phyloP scores from a whole-genome alignment of 1,284 basidiomycete species.

The Anthracocystis panici-leucophaei region DNA sequence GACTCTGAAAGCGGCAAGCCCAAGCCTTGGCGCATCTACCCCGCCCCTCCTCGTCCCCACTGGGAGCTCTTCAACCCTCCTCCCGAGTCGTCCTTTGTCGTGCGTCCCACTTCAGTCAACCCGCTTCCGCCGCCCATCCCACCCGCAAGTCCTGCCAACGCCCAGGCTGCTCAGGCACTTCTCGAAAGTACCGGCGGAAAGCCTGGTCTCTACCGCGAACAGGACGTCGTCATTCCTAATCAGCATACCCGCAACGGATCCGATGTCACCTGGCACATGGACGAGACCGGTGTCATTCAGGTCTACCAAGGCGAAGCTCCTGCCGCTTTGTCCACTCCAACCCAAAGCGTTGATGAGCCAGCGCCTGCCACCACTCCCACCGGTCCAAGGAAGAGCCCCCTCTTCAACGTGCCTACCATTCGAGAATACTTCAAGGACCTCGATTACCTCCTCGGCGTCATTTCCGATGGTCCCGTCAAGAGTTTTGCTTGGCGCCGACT shows the following conservation, averaged over 20 bases:
- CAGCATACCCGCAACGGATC: constrained; percentile 43
- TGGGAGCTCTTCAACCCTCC: constrained; percentile 69
- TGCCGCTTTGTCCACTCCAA: constrained; percentile 24
- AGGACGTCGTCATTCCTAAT: constrained; percentile 54
- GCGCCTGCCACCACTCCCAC: constrained; percentile 15
- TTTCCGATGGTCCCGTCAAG: constrained; percentile 93
- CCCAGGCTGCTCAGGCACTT: constrained; percentile 63
- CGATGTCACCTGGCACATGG: constrained; percentile 56
- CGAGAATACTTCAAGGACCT: constrained; percentile 96
- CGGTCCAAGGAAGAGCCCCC: constrained; percentile 70
- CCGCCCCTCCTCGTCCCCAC: constrained; percentile 67
- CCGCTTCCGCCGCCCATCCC: constrained; percentile 63
- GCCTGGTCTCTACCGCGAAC: constrained; percentile 62
- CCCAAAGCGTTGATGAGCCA: constrained; percentile 40
- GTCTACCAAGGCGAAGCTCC: constrained; percentile 56
- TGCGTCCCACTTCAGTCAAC: constrained; percentile 55
- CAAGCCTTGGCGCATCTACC: constrained; percentile 68
- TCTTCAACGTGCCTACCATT: constrained; percentile 85
- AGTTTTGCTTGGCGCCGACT: constrained; percentile 93
- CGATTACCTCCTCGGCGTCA: constrained; percentile 78
- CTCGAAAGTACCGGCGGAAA: constrained; percentile 66
- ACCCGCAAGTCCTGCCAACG: constrained; percentile 67
- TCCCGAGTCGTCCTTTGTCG: constrained; percentile 65
- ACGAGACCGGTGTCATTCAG: constrained; percentile 65
- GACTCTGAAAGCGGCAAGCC: constrained; percentile 42